Percentiles rank a stretch among this genome's conserved stretches.
phyloP scores from a whole-genome alignment of 2,329 filamentous ascomycete species.

The Xylariaceae sp. region DNA sequence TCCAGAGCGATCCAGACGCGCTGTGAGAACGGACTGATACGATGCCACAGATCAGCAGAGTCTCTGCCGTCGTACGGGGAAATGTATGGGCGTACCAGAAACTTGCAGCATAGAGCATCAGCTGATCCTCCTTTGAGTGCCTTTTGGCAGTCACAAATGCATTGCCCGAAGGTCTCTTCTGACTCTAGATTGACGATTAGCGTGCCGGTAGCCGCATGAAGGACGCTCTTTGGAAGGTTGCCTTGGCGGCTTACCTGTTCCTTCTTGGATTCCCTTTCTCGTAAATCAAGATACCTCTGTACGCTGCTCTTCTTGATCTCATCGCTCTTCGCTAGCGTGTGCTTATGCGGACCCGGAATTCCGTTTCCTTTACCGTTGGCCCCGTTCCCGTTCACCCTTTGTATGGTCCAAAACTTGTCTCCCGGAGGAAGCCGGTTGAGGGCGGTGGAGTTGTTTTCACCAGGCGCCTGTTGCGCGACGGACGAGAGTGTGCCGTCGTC shows the following conservation, averaged over 20 bases:
- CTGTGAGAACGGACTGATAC: slow-evolving; percentile 69
- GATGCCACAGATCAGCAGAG: slow-evolving; percentile 17
- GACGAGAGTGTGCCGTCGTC: slow-evolving; percentile 21
- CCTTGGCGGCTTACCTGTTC: slow-evolving; percentile 57
- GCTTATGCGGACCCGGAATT: slow-evolving; percentile 67
- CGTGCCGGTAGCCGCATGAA: too few species aligned
- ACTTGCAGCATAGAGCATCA: slow-evolving; percentile 77
- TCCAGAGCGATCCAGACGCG: slow-evolving; percentile 87
- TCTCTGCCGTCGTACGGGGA: slow-evolving; percentile 6
- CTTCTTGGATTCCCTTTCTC: slow-evolving; percentile 61
- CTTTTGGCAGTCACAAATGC: slow-evolving; percentile 64
- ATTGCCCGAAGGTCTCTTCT: slow-evolving; percentile 66
- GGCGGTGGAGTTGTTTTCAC: slow-evolving; percentile 20
- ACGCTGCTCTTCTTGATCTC: slow-evolving; percentile 78
- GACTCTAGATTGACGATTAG: too few species aligned
- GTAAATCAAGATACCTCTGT: slow-evolving; percentile 57
- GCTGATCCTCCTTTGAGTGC: slow-evolving; percentile 61
- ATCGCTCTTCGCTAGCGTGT: slow-evolving; percentile 67
- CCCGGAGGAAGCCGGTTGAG: slow-evolving; percentile 37
- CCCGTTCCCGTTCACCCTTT: slow-evolving; percentile 71
- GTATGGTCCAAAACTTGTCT: slow-evolving; percentile 65
- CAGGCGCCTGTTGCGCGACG: slow-evolving; percentile 20
- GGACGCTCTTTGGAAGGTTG: too few species aligned
- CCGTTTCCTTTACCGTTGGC: slow-evolving; percentile 67
- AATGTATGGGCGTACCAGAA: slow-evolving; percentile 63